phyloP scores from a whole-genome alignment of 1,284 basidiomycete species.

The Rhodotorula sp. region DNA sequence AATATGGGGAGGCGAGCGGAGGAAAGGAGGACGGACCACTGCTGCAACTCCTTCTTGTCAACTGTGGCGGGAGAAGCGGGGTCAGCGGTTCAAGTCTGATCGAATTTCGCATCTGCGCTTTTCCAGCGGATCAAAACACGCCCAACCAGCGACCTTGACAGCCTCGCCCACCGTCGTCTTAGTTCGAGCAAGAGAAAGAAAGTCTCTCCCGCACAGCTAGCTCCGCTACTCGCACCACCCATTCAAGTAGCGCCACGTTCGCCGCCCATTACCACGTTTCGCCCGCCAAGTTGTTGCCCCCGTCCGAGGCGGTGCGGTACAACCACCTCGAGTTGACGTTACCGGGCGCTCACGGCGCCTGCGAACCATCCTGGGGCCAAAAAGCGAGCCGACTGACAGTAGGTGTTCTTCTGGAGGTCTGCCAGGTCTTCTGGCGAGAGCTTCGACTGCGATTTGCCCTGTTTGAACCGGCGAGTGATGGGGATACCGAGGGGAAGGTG shows the following conservation, averaged over 20 bases:
- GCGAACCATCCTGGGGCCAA: too few relatives aligned
- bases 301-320: not conserved
- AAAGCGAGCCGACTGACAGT: conserved; percentile 64
- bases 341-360: too few relatives aligned
- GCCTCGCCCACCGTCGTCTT: too few relatives aligned
- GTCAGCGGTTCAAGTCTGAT: not conserved
- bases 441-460: conserved; percentile 97
- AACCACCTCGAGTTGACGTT: not conserved
- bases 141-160: too few relatives aligned
- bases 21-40: conserved; percentile 63
- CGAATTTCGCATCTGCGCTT: not conserved
- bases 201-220: too few relatives aligned
- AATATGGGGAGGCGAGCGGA: not conserved
- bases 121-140: not conserved
- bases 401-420: conserved; percentile 96
- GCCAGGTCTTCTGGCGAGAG: conserved; percentile 90
- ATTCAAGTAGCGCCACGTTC: too few relatives aligned
- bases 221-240: too few relatives aligned
- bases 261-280: not conserved
- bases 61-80: conserved; percentile 57
- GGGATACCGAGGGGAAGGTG: not conserved
- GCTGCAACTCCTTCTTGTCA: conserved; percentile 99
- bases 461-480: not conserved
- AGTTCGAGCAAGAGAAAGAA: too few relatives aligned
- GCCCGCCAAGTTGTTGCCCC: not conserved